Conservation (phyloP, 2,329 filamentous ascomycete genomes). For the Capronia americana region DNA sequence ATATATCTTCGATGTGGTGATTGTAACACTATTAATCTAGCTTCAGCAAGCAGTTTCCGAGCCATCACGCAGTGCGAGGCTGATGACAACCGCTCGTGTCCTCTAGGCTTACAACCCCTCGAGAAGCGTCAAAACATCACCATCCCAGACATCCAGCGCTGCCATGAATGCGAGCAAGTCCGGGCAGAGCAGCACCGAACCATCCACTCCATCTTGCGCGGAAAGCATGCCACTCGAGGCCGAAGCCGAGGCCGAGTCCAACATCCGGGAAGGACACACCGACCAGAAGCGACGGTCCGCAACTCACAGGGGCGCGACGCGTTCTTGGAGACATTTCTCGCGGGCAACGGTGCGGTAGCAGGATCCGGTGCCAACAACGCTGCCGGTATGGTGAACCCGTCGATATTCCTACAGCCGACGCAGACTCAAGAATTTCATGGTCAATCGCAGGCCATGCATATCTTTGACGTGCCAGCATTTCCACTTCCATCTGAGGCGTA, state of each 20-base stretch:
- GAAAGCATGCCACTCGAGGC: neutral
- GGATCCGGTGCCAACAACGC: neutral
- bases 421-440: neutral
- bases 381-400: neutral
- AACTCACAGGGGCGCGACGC: neutral
- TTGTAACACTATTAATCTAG: constrained; percentile 4
- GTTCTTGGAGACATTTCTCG: neutral
- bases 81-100: neutral
- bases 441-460: neutral
- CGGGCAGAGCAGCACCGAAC: neutral
- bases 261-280: neutral
- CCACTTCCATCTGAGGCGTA: neutral
- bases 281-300: neutral
- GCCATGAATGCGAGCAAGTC: neutral
- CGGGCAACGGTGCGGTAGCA: neutral
- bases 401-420: neutral
- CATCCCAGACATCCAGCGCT: neutral
- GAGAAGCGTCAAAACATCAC: neutral
- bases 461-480: neutral
- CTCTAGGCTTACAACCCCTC: neutral
- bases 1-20: neutral
- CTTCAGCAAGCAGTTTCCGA: neutral
- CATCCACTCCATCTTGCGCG: neutral
- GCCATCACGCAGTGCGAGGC: constrained; percentile 3
- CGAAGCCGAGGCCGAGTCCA: neutral